Evolutionary conservation across 192 early-diverging fungal species (phyloP), one percentile per base, ranked within the genome.

Genomic region (Backusella mclennaniae): DNA sequence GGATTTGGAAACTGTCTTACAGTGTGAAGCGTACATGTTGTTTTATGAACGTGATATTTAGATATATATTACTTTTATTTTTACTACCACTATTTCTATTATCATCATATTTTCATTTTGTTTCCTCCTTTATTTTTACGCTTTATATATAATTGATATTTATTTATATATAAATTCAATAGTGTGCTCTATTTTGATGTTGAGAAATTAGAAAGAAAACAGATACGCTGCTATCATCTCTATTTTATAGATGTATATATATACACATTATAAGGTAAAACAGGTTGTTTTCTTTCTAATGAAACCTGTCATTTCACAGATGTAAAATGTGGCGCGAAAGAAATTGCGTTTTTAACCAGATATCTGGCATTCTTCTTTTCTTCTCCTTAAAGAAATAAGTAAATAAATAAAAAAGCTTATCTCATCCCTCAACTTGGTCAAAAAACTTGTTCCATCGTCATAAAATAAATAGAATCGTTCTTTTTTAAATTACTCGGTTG

Each of bases 21-120:
- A 85, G 29, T 83, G 85, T 36, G 93, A 93, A 74, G 91, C 93
- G 3, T 95, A 95, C 70, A 86, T 95, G 87, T 81, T 93, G 5
- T 90, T 93, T 71, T 95, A 93, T 74, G 93, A 95, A 79, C 90
- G 85, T 63, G 83, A 80, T 67, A 3, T 70, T 33, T 79, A 74
- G 73, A 67, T 35, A 35, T 67, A 21, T 67, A 9, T 56, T 21
- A 8, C 9, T 56, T 21, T 23, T 21, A 53, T 53, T 53, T n/a
- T 53, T 21, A 53, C 6, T 53, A n/a, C n/a, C n/a, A n/a, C n/a
- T 53, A 3, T 56, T 11, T 23, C 8, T 56, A 23, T 23, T 21
- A 56, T 56, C 19, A 11, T 12, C 23, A 29, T 26, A 59, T 59
- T 23, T 63, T 29, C 26, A 63, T 63, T 29, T 29, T 12, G 11